phyloP scores from a whole-genome alignment of 352 stramenopile genomes.

The Globisporangium sylvaticum region DNA sequence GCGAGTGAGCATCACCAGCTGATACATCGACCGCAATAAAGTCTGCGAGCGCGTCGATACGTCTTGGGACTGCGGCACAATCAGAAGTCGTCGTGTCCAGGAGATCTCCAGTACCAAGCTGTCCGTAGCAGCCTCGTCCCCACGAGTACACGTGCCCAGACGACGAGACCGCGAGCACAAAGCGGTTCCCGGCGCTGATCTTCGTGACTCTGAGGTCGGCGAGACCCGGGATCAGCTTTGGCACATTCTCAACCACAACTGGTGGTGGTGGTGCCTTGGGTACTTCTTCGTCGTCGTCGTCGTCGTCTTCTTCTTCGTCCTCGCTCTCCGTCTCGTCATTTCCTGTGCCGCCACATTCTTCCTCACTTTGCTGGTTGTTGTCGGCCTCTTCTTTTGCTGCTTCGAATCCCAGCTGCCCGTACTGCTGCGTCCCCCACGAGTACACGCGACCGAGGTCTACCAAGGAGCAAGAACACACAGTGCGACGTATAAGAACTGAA shows the following conservation, averaged over 20 bases:
- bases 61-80: conserved; percentile 18
- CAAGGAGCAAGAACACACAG: too few species aligned
- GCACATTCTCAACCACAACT: conserved; percentile 22
- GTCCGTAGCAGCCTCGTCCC: conserved; percentile 51
- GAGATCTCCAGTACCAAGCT: conserved; percentile 47
- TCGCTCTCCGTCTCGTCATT: neutral
- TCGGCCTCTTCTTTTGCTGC: neutral
- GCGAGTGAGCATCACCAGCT: conserved; percentile 43
- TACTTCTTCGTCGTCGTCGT: neutral
- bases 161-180: conserved; percentile 41
- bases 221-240: conserved; percentile 23
- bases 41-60: conserved; percentile 24
- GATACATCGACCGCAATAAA: conserved; percentile 38
- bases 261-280: neutral
- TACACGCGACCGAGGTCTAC: conserved; percentile 39
- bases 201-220: conserved; percentile 25
- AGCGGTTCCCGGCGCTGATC: conserved; percentile 62
- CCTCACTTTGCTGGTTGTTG: neutral
- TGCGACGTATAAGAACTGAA: too few species aligned
- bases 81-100: neutral
- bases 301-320: conserved; percentile 4
- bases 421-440: conserved; percentile 52
- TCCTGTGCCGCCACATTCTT: conserved; percentile 8
- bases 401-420: conserved; percentile 55
- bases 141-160: conserved; percentile 47